Conservation (phyloP, 2,329 filamentous ascomycete genomes). For the Tricladium varicosporioides region DNA sequence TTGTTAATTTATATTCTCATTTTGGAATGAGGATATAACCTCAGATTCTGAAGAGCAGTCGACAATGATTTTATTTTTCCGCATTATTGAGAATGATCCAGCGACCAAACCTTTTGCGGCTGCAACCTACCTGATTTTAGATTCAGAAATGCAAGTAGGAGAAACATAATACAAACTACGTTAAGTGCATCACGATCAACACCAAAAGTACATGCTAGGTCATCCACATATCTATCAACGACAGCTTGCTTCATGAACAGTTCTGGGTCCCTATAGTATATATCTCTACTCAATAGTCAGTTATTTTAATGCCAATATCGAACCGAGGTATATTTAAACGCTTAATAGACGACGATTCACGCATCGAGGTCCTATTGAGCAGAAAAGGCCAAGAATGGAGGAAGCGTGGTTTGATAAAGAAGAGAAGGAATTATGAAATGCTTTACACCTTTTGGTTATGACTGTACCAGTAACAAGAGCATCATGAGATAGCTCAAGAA, state of each 20-base stretch:
- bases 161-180: constrained; percentile 52
- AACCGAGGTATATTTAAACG: no score
- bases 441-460: constrained; percentile 65
- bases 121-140: constrained; percentile 53
- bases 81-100: constrained; percentile 52
- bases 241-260: constrained; percentile 67
- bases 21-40: constrained; percentile 28
- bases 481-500: constrained; percentile 59
- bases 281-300: constrained; percentile 53
- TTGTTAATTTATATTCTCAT: neutral
- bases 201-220: constrained; percentile 68
- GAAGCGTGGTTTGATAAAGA: neutral
- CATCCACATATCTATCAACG: constrained; percentile 72
- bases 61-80: constrained; percentile 43
- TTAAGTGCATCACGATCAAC: constrained; percentile 65
- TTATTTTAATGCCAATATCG: no score
- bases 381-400: neutral
- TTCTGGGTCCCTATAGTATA: constrained; percentile 75
- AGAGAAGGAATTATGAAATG: no score
- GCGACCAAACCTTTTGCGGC: constrained; percentile 69
- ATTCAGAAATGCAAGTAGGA: neutral
- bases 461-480: constrained; percentile 53
- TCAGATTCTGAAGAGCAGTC: constrained; percentile 40
- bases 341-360: no score
- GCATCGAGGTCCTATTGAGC: neutral